phyloP scores from a whole-genome alignment of 176 grass and related monocot species.

The Panicum miliaceum region DNA sequence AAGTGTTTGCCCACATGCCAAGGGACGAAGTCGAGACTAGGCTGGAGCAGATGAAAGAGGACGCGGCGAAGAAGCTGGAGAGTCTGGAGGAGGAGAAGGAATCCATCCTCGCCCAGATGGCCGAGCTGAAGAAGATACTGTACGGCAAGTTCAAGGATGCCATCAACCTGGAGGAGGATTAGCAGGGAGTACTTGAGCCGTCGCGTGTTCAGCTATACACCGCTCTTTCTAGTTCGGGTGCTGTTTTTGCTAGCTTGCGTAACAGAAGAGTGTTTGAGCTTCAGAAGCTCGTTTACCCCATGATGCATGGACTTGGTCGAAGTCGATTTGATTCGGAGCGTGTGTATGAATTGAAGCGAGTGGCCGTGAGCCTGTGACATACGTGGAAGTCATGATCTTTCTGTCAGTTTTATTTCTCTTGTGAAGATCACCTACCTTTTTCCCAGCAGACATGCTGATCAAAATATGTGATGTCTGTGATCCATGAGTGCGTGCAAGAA shows the following conservation, averaged over 20 bases:
- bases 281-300: neutral
- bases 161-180: constrained; percentile 99
- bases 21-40: constrained; percentile 79
- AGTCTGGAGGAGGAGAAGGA: constrained; percentile 85
- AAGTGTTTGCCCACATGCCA: constrained; percentile 91
- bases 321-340: neutral
- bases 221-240: no score
- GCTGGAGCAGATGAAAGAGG: constrained; percentile 96
- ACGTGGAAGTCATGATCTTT: neutral
- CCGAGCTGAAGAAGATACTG: constrained; percentile 84
- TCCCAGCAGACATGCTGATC: neutral
- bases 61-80: constrained; percentile 73
- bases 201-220: no score
- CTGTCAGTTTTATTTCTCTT: neutral
- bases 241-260: constrained; percentile 1
- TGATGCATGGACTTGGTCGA: neutral
- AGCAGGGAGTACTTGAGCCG: neutral
- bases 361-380: neutral
- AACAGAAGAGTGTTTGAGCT: neutral
- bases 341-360: neutral
- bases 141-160: constrained; percentile 97
- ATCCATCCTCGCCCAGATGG: constrained; percentile 77
- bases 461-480: neutral
- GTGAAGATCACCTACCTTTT: neutral
- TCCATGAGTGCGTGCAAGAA: neutral